Percentiles rank a stretch among this genome's conserved stretches.
Conservation (phyloP, 2,329 filamentous ascomycete species). For the Trichoderma oligosporum region DNA sequence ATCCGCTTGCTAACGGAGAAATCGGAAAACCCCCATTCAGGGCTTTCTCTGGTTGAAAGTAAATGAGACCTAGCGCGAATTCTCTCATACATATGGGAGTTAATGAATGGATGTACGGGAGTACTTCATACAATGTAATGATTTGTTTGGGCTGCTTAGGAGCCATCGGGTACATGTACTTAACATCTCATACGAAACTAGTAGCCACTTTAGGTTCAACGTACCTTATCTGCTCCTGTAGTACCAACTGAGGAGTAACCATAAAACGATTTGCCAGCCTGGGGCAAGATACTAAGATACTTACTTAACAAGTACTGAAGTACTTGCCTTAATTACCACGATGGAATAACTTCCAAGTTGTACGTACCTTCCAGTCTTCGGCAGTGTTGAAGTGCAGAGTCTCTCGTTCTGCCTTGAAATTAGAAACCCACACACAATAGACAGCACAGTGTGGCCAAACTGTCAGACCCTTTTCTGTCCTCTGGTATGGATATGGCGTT, state of each 20-base stretch:
- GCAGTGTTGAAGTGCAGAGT: background rate
- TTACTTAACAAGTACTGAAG: background rate
- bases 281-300: too few species aligned
- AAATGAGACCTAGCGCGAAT: background rate
- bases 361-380: background rate
- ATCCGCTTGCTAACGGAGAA: constrained; percentile 5
- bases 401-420: constrained; percentile 7
- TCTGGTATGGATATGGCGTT: background rate
- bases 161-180: too few species aligned
- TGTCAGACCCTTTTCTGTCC: background rate
- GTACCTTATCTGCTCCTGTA: too few species aligned
- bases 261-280: too few species aligned
- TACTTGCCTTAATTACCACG: background rate
- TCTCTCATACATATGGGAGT: too few species aligned
- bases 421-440: background rate
- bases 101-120: too few species aligned
- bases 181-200: too few species aligned
- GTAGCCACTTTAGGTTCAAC: too few species aligned
- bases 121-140: too few species aligned
- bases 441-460: constrained; percentile 5
- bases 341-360: background rate
- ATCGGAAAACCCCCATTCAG: background rate
- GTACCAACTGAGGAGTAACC: too few species aligned
- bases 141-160: too few species aligned
- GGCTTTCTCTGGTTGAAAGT: constrained; percentile 1